Base-by-base conservation (phyloP, 2,329 filamentous ascomycete species). In the Orbilia oligospora region DNA sequence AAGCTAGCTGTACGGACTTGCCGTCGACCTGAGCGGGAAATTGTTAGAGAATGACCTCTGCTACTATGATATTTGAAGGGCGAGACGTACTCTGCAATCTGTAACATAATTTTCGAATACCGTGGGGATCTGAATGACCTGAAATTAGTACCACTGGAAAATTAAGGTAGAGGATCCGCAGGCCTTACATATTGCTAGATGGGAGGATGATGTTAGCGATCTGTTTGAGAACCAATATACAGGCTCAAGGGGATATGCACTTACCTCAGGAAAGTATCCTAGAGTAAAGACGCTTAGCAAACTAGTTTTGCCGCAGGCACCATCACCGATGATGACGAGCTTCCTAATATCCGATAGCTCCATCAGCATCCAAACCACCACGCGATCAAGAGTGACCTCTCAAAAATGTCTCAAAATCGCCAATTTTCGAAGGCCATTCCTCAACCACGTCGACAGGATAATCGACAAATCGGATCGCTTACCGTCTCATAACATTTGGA, bases 21-120 rank as follows among this genome's bases (percentile, higher is more conserved):
- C 96, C 96, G 84, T 99, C 96, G 27, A 82, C 81, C 81, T 82
- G 66, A 55, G 16, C 18, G 16, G 16, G 38, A 36, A 58, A 14
- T 61, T 55, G 55, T 46, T 33, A 44, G 33, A 20, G 14, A 30
- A 9, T 46, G 4, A 1, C 2, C 18, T 10, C 44, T 38, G 5
- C 9, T 9, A 14, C 16, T 3, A n/a, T 49, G 16, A 12, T 30
- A 49, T 33, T 24, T 56, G 20, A n/a, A 55, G 14, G n/a, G n/a
- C 5, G 30, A 24, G 5, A 44, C 81, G 36, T 78, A 99, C 96
- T 86, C 95, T 90, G 86, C 96, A 99, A 86, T 99, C 96, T 82
- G 96, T 99, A 81, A 99, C 96, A 83, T 99, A 99, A 87, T 99
- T 99, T 84, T 99, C 96, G 85, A 99, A 99, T 44, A 99, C 96